Conservation (phyloP, 1,284 basidiomycete genomes). For the Cryptococcus sp. region DNA sequence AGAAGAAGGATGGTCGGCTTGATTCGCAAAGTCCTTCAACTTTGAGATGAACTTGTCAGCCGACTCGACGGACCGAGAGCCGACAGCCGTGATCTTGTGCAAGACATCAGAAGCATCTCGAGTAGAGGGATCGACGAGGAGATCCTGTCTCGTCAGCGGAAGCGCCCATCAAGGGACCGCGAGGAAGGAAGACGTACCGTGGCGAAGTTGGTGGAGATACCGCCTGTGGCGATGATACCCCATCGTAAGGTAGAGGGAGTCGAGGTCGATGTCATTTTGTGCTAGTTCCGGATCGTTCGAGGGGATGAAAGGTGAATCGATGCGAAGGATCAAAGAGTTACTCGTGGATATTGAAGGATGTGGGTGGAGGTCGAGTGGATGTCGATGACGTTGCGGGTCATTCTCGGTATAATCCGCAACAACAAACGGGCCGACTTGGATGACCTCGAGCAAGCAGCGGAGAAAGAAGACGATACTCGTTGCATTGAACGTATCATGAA, state of each 20-base stretch:
- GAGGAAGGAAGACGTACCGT: slow-evolving; percentile 18
- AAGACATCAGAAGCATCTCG: slow-evolving; percentile 65
- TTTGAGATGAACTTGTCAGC: slow-evolving; percentile 66
- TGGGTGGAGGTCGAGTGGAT: too few relatives aligned
- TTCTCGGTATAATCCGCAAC: too few relatives aligned
- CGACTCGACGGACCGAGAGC: slow-evolving; percentile 64
- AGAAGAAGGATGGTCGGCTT: slow-evolving; percentile 7
- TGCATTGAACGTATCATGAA: too few relatives aligned
- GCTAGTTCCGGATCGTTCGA: too few relatives aligned
- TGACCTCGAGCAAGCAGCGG: too few relatives aligned
- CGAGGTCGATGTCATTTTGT: too few relatives aligned
- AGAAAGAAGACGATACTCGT: too few relatives aligned
- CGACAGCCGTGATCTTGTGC: slow-evolving; percentile 72
- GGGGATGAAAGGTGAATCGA: too few relatives aligned
- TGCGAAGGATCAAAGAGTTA: too few relatives aligned
- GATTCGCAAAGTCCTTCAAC: slow-evolving; percentile 14
- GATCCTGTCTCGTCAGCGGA: slow-evolving; percentile 18
- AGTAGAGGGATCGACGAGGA: slow-evolving; percentile 28
- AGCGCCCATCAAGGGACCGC: not conserved
- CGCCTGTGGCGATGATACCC: slow-evolving; percentile 49
- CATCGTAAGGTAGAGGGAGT: slow-evolving; percentile 28
- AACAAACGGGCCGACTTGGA: too few relatives aligned
- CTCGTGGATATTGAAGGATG: too few relatives aligned
- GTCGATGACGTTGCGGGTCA: too few relatives aligned
- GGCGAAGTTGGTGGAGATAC: slow-evolving; percentile 37